Evolutionary conservation across 2,329 filamentous ascomycete genomes (phyloP), one percentile per base, ranked within the genome.

Genomic region (Penicillium sp.): DNA sequence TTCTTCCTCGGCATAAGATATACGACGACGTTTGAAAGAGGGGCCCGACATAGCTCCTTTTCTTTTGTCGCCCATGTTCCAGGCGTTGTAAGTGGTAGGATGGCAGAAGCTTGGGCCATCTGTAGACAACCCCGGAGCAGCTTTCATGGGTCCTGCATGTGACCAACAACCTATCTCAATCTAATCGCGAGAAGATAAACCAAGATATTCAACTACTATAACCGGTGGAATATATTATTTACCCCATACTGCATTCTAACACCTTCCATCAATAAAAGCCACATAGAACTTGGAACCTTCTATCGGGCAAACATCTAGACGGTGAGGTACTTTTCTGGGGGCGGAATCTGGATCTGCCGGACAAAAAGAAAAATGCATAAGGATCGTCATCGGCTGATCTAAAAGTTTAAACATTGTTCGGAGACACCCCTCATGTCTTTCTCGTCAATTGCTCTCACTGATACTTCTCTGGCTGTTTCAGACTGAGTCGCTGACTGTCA

Each of bases 61-160:
- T 52, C 69, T 63, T 53, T 71, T 71, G 42, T 66, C 58, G 12
- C 66, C 56, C 66, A 70, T 69, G 37, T 46, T 54, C 22, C 3
- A 25, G 22, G 53, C 38, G 37, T 49, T 50, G 45, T 46, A 49
- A 41, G 41, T 50, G 49, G 46, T 54, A 55, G 53, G 50, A 14
- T 50, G 5, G 53, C 49, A 41, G 60, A 53, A 64, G 61, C 62
- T 64, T 61, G 54, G 60, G 58, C 61, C 61, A 14, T 41, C 18
- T 30, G 16, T 22, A 25, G 30, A 41, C 14, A 33, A 28, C 28
- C 8, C 22, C 8, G 22, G 22, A 25, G 22, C 22, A 7, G 6
- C 29, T 7, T 29, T 12, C n/a, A 3, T 4, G 25, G 31, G n/a
- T 14, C 10, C 13, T 33, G 22, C 22, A 25, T 7, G 22, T 25